Conservation (phyloP, 2,329 filamentous ascomycete genomes). For the Aspergillus clavatus region DNA sequence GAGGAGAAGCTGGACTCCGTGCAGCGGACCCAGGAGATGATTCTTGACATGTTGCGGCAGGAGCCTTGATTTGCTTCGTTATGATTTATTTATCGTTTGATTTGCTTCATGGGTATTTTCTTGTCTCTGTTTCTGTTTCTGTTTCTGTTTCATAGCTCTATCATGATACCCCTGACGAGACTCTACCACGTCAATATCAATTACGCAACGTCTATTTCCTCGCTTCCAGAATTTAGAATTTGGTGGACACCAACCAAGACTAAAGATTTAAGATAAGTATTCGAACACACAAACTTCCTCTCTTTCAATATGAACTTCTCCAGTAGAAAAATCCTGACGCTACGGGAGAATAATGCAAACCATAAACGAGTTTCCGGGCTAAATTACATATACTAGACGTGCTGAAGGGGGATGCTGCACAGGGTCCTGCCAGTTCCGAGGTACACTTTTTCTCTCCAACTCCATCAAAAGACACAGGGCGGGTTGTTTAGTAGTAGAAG, state of each 20-base stretch:
- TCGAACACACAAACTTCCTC: no score
- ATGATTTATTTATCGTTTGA: no score
- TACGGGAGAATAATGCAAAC: slow-evolving; percentile 26
- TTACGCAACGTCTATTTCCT: no score
- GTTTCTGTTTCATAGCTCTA: slow-evolving; percentile 5
- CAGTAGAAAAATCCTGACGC: slow-evolving; percentile 22
- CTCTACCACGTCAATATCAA: background rate
- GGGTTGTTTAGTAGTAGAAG: slow-evolving; percentile 62
- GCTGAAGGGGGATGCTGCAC: slow-evolving; percentile 20
- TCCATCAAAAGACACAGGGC: background rate
- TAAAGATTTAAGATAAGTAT: no score
- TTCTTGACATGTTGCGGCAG: slow-evolving; percentile 38
- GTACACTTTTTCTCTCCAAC: background rate
- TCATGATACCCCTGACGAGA: slow-evolving; percentile 19
- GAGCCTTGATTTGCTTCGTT: slow-evolving; percentile 24
- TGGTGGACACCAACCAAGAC: no score
- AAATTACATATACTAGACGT: slow-evolving; percentile 36
- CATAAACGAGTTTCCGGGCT: slow-evolving; percentile 30
- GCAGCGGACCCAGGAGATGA: slow-evolving; percentile 39
- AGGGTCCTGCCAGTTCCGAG: slow-evolving; percentile 13
- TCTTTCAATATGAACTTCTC: slow-evolving; percentile 6
- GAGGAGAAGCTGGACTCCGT: slow-evolving; percentile 36
- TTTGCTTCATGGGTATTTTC: no score
- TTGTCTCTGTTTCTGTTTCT: slow-evolving; percentile 5
- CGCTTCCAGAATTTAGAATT: no score